A percentile compares a stretch with the other conserved stretches of the same genome.
Evolutionary conservation across 1,284 basidiomycete genomes (phyloP).

Genomic region (Ganoderma leucocontextum): DNA sequence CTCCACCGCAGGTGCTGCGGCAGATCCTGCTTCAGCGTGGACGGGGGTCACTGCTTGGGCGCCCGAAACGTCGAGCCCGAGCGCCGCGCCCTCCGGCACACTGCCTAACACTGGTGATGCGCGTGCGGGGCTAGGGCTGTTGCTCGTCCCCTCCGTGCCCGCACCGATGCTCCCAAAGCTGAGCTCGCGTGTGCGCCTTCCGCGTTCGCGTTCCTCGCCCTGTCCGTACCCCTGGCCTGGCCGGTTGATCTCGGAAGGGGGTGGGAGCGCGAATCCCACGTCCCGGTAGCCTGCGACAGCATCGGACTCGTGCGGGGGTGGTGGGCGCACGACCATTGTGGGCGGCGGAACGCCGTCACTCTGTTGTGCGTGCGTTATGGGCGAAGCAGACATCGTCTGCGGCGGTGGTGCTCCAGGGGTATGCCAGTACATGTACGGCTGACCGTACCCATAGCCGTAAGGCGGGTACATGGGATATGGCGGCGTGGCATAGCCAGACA

Average conservation of each 20-base stretch:
- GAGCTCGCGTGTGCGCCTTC: constrained; percentile 39
- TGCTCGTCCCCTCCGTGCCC: constrained; percentile 36
- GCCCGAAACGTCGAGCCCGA: constrained; percentile 25
- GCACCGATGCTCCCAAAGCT: constrained; percentile 62
- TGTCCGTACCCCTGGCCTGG: constrained; percentile 14
- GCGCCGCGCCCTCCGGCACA: constrained; percentile 22
- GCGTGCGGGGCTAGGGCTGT: constrained; percentile 43
- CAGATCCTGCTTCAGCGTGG: constrained; percentile 8
- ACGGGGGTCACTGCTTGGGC: background rate
- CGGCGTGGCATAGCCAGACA: constrained; percentile 38
- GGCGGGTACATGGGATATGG: constrained; percentile 40
- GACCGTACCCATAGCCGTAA: constrained; percentile 35
- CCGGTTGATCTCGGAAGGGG: constrained; percentile 23
- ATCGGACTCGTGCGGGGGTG: constrained; percentile 43
- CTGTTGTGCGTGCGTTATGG: constrained; percentile 14
- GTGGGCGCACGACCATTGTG: constrained; percentile 41
- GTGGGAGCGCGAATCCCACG: constrained; percentile 35
- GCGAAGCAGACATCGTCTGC: constrained; percentile 9
- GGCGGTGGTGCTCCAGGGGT: constrained; percentile 22
- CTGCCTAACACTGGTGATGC: constrained; percentile 17
- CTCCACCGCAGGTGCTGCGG: constrained; percentile 7
- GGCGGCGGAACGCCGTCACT: constrained; percentile 41
- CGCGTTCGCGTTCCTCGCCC: constrained; percentile 32
- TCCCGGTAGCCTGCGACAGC: constrained; percentile 45
- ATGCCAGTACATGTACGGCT: constrained; percentile 37